Base-by-base conservation (phyloP, 2,329 filamentous ascomycete genomes). In the Pseudogymnoascus sp. region DNA sequence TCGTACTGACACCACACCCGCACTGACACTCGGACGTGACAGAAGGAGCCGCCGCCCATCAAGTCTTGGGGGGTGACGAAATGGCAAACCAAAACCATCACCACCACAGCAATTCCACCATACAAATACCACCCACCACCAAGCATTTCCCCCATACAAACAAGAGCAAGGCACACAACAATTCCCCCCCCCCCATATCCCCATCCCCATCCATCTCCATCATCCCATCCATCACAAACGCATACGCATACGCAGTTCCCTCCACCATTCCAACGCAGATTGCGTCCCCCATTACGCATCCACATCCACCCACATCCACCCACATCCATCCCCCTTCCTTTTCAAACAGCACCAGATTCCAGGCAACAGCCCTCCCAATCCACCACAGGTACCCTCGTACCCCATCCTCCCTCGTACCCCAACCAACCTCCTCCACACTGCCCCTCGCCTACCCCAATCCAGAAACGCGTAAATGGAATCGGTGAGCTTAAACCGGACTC, bases 331-430 rank as follows among this genome's bases (percentile, higher is more conserved):
- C 21, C 7, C 3, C 44, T 5, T 10, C 12, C 12, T 5, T 8
- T 50, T 25, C 44, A 50, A 50, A 21, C 44, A 53, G 47, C 47
- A 53, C 47, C 47, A 53, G 47, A 53, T 53, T 53, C 47, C 47
- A 53, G 47, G 47, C 47, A 53, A 53, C 47, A 53, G 47, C 47
- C 47, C 6, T 31, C 28, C 14, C 18, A 8, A 40, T 10, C 18
- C 42, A 31, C 28, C 7, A 31, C 1, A 31, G 28, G 28, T 31
- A 31, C 28, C 28, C 28, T 31, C 28, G 28, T 31, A 31, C 23
- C 23, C 23, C 11, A 25, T 21, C 21, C 21, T 21, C 21, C 44
- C 21, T 31, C 28, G 28, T 31, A 31, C 23, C 23, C 23, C 11
- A 25, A 2, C 21, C 21, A n/a, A n/a, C 3, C 21, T 23, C 21